Evolutionary conservation across 495 filamentous ascomycete genomes (phyloP).

Genomic region (Aspergillus indologenus): DNA sequence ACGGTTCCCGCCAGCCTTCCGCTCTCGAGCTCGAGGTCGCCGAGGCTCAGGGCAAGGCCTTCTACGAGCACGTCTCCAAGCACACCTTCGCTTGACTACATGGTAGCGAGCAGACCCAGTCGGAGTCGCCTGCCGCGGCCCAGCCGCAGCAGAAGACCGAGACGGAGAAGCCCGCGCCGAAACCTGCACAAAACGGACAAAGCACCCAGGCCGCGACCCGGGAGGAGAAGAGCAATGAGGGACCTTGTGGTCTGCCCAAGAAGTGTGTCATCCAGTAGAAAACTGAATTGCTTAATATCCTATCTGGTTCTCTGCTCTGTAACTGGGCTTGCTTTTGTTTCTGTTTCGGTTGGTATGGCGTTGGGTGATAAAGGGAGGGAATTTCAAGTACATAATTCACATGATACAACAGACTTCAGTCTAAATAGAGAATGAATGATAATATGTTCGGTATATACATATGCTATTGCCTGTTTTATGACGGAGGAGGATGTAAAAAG

Average conservation of each 20-base stretch:
- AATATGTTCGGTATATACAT: neutral
- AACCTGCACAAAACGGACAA: conserved; percentile 16
- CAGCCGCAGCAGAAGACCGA: conserved; percentile 19
- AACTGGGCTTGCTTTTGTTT: conserved; percentile 6
- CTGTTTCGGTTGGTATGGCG: conserved; percentile 5
- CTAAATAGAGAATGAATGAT: conserved; percentile 9
- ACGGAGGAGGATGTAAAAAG: too few relatives aligned
- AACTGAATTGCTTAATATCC: conserved; percentile 20
- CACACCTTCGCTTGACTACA: conserved; percentile 79
- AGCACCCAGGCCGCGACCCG: conserved; percentile 29
- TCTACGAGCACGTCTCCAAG: conserved; percentile 77
- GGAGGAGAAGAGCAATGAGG: conserved; percentile 43
- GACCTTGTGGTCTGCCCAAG: conserved; percentile 68
- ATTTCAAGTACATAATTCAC: neutral
- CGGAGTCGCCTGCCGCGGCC: conserved; percentile 30
- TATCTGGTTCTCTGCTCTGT: conserved; percentile 9
- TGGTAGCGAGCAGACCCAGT: conserved; percentile 48
- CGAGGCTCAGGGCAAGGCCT: conserved; percentile 75
- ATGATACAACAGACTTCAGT: conserved; percentile 10
- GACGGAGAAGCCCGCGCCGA: conserved; percentile 14
- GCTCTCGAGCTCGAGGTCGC: conserved; percentile 74
- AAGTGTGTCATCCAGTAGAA: conserved; percentile 61
- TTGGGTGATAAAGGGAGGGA: neutral
- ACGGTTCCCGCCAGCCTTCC: conserved; percentile 80
- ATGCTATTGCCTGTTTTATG: too few relatives aligned